Conservation (phyloP, 352 stramenopile genomes). For the Globisporangium paroecandrum region DNA sequence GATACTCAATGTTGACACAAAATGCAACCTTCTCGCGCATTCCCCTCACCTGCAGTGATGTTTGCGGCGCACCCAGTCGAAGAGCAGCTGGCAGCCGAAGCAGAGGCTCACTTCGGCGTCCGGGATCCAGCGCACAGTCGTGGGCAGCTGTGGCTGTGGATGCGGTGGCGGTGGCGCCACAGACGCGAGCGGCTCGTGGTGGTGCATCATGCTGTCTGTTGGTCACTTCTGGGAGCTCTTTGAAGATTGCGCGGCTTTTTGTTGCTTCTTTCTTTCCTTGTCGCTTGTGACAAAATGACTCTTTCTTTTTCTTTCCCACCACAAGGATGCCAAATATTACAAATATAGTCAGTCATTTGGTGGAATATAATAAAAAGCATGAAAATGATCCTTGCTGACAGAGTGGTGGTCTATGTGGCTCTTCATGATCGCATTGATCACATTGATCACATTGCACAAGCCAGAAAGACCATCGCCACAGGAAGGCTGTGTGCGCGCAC, state of each 20-base stretch:
- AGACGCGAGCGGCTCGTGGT: constrained; percentile 5
- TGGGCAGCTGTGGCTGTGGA: constrained; percentile 23
- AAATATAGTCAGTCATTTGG: not conserved
- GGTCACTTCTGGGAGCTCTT: not conserved
- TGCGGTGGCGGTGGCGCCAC: not conserved
- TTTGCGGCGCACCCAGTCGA: constrained; percentile 87
- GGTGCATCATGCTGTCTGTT: constrained; percentile 4
- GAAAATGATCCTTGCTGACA: not conserved
- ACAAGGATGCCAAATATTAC: not conserved
- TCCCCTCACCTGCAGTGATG: constrained; percentile 79
- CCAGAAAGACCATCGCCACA: not conserved
- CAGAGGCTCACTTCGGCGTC: constrained; percentile 80
- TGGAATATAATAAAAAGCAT: not conserved
- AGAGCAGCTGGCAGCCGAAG: constrained; percentile 73
- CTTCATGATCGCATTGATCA: not conserved
- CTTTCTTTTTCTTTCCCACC: not conserved
- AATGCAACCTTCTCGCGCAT: not conserved
- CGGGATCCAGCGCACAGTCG: constrained; percentile 79
- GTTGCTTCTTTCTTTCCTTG: constrained; percentile 6
- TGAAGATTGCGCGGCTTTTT: constrained; percentile 1
- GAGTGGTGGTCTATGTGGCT: not conserved
- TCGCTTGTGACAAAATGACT: not conserved
- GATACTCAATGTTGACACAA: not conserved
- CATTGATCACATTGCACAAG: not conserved
- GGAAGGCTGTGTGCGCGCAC: not conserved